Evolutionary conservation across 2,329 filamentous ascomycete species (phyloP).

Genomic region (Cordyceps cateniannulata): DNA sequence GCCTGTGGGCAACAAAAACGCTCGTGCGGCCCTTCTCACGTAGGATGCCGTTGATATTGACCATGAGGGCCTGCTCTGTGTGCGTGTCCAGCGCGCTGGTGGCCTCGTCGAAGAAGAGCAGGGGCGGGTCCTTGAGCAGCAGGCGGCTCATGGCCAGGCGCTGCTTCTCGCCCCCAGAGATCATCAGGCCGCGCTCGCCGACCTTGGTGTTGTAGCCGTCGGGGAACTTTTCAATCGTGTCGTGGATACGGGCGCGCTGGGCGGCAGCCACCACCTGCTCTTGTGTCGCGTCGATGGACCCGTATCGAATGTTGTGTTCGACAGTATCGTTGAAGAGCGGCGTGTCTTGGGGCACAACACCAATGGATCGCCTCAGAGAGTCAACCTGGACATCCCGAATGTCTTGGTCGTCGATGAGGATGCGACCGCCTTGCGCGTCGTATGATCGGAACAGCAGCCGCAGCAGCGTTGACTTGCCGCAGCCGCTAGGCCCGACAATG

Average conservation of each 20-base stretch:
- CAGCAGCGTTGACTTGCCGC: conserved; percentile 91
- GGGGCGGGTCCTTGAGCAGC: conserved; percentile 79
- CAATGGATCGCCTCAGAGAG: conserved; percentile 77
- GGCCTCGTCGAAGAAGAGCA: conserved; percentile 93
- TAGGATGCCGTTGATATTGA: conserved; percentile 88
- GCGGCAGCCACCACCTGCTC: conserved; percentile 74
- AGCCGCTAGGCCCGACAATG: conserved; percentile 89
- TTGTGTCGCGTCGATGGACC: conserved; percentile 66
- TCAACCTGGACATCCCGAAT: conserved; percentile 76
- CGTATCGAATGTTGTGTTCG: conserved; percentile 92
- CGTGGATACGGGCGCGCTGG: conserved; percentile 75
- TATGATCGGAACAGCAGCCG: conserved; percentile 91
- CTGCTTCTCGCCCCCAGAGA: conserved; percentile 91
- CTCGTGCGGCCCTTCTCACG: conserved; percentile 84
- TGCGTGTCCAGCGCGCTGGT: conserved; percentile 89
- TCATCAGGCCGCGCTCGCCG: conserved; percentile 93
- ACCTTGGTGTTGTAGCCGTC: conserved; percentile 90
- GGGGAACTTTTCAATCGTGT: conserved; percentile 71
- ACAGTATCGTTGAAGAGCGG: conserved; percentile 96
- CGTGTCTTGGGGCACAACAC: conserved; percentile 95
- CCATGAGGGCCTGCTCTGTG: conserved; percentile 83
- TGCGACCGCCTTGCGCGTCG: conserved; percentile 77
- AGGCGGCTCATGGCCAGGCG: conserved; percentile 76
- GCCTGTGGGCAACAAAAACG: conserved; percentile 87
- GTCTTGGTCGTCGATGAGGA: conserved; percentile 90